Conservation (phyloP, 2,329 filamentous ascomycete species). For the Colletotrichum tamarilloi region DNA sequence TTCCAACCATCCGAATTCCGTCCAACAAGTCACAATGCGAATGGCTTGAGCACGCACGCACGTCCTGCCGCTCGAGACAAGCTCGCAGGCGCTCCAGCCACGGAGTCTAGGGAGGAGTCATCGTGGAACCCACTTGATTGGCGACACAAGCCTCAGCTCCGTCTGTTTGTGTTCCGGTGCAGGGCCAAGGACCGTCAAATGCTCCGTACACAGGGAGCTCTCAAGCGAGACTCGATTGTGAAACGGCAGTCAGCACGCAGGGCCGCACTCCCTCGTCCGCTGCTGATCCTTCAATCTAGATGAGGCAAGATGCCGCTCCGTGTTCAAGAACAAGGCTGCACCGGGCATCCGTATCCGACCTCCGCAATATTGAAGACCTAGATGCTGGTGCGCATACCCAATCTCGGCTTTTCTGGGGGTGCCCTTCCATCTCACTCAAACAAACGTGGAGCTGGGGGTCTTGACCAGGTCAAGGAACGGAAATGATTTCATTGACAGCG, state of each 20-base stretch:
- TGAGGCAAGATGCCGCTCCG: slow-evolving; percentile 31
- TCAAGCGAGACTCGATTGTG: slow-evolving; percentile 6
- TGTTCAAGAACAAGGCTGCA: slow-evolving; percentile 19
- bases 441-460: background rate
- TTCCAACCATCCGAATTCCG: slow-evolving; percentile 17
- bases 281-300: slow-evolving; percentile 35
- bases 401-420: background rate
- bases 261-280: slow-evolving; percentile 11
- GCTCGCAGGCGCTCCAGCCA: background rate
- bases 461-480: slow-evolving; percentile 1
- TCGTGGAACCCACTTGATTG: slow-evolving; percentile 22
- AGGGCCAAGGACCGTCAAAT: background rate
- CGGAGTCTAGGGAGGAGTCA: slow-evolving; percentile 1
- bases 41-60: background rate
- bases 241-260: slow-evolving; percentile 16
- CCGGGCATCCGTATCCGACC: background rate
- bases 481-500: slow-evolving; percentile 20
- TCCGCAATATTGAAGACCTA: background rate
- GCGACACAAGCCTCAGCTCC: slow-evolving; percentile 12
- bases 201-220: background rate
- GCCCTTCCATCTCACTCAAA: background rate
- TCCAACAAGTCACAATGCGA: background rate
- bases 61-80: slow-evolving; percentile 22
- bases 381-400: background rate
- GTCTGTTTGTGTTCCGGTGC: slow-evolving; percentile 5